Evolutionary conservation across 2,329 filamentous ascomycete species (phyloP).

Genomic region (Penicillium carneum): DNA sequence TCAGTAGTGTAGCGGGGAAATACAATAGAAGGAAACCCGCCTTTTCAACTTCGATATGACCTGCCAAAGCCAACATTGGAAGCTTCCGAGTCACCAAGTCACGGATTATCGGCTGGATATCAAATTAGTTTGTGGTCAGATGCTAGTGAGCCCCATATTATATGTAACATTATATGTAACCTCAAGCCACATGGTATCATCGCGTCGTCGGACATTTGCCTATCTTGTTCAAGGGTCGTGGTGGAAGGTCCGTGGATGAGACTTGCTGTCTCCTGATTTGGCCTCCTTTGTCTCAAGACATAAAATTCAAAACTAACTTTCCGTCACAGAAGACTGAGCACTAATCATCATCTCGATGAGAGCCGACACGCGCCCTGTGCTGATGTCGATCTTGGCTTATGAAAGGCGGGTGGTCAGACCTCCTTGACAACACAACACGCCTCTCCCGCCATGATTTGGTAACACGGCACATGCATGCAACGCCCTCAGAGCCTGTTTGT

Average conservation of each 20-base stretch:
- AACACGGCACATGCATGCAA: not conserved
- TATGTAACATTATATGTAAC: slow-evolving; percentile 31
- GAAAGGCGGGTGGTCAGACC: not conserved
- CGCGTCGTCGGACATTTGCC: slow-evolving; percentile 22
- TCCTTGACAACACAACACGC: slow-evolving; percentile 16
- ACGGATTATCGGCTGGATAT: slow-evolving; percentile 2
- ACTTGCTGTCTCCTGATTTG: not conserved
- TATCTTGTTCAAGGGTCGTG: slow-evolving; percentile 18
- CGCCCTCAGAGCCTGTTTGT: not conserved
- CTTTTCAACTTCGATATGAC: not conserved
- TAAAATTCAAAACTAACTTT: slow-evolving; percentile 6
- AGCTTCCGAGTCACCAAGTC: not conserved
- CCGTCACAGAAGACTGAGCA: not conserved
- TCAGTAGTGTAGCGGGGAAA: not conserved
- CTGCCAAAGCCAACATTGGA: not conserved
- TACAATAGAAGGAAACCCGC: not conserved
- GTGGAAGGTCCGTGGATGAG: not conserved
- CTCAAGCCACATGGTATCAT: slow-evolving; percentile 38
- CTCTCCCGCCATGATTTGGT: slow-evolving; percentile 12
- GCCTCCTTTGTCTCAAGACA: not conserved
- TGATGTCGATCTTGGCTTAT: not conserved
- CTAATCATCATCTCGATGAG: not conserved
- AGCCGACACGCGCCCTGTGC: not conserved
- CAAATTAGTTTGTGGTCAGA: slow-evolving; percentile 15
- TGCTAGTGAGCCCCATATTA: slow-evolving; percentile 8